Conservation (phyloP, 1,284 basidiomycete species). For the Apiotrichum gracile region DNA sequence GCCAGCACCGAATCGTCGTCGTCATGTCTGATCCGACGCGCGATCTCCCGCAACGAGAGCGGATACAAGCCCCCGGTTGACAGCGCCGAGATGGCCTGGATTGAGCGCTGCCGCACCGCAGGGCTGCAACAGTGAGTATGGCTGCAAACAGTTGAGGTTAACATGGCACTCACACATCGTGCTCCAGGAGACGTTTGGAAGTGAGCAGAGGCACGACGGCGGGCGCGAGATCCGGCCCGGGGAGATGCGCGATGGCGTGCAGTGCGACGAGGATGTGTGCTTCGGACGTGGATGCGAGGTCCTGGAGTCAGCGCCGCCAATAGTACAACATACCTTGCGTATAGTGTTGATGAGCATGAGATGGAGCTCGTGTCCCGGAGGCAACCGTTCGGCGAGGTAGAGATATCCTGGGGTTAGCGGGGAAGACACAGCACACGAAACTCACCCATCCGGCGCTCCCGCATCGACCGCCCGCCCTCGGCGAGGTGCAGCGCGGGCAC, state of each 20-base stretch:
- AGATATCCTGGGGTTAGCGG: conserved; percentile 29
- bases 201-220: conserved; percentile 35
- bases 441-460: conserved; percentile 34
- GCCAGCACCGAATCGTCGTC: conserved; percentile 15
- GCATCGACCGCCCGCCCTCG: conserved; percentile 28
- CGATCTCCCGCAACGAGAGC: conserved; percentile 3
- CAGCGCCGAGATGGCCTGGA: conserved; percentile 26
- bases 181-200: conserved; percentile 24
- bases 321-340: conserved; percentile 29
- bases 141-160: neutral
- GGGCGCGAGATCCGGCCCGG: conserved; percentile 35
- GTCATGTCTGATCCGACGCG: conserved; percentile 16
- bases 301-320: conserved; percentile 18
- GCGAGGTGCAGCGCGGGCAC: conserved; percentile 40
- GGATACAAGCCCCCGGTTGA: neutral
- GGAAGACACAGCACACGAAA: neutral
- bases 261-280: conserved; percentile 34
- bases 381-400: conserved; percentile 34
- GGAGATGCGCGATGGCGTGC: conserved; percentile 30
- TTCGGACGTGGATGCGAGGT: conserved; percentile 26
- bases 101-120: conserved; percentile 25
- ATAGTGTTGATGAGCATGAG: conserved; percentile 45
- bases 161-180: conserved; percentile 23
- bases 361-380: conserved; percentile 32
- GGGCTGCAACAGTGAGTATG: too few species aligned